Base-by-base conservation (phyloP, 768 basidiomycete genomes). In the Daedalea quercina region DNA sequence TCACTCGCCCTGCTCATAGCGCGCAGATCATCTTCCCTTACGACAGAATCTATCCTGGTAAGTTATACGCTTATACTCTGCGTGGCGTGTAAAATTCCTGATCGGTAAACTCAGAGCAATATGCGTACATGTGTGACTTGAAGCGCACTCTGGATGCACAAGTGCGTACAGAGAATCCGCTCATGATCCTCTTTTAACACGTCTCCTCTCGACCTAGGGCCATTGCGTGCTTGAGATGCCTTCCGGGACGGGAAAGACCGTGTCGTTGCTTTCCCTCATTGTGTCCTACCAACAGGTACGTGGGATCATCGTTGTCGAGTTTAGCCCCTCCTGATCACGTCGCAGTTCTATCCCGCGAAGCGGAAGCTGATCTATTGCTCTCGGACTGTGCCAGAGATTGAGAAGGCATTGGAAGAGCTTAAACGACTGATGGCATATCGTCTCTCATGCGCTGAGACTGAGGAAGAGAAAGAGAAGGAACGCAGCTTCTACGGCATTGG, bases 171-270 rank as follows among this genome's bases (percentile, higher is more conserved):
- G 46, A 26, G 41, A 35, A 54, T 25, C 15, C n/a, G 41, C 34
- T 54, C 22, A 35, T 43, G 13, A 26, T 26, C 24, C 37, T 22
- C 42, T 50, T 54, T 48, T 11, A n/a, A n/a, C n/a, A n/a, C 44
- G 15, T n/a, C 51, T 37, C 22, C 42, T 24, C 31, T 26, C 26
- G 51, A 40, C 60, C 34, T 64, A 98, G 94, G 96, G 96, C 47
- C 96, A 99, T 61, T 97, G 96, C 67, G 92, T 98, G n/a, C 79
- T 99, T 34, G 96, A 99, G 74, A 99, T 99, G 96, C 96, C 96
- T 56, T 98, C 96, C 11, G 96, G 96, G 15, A 99, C 96, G 20
- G 96, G 96, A 22, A 99, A 99, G 75, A 99, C 96, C 0, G 96
- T 99, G 23, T 97, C 94, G 11, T 75, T 99, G 9, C 76, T 99